phyloP scores from a whole-genome alignment of 225 moss, liverwort and hornwort species.

The Sphagnum tenellum region DNA sequence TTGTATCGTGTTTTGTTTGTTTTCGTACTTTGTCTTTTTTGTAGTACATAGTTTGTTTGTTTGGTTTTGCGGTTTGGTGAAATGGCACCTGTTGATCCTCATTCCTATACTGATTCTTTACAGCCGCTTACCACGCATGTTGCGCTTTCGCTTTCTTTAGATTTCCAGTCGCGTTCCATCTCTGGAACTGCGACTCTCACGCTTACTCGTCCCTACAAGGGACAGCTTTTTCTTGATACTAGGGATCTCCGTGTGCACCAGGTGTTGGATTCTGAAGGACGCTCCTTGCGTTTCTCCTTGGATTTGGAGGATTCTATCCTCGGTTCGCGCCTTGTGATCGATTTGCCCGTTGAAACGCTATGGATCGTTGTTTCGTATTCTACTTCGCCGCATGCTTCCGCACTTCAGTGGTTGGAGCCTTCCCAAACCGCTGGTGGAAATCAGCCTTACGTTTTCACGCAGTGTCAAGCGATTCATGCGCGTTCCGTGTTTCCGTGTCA shows the following conservation, averaged over 20 bases:
- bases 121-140: conserved; percentile 46
- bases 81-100: conserved; percentile 45
- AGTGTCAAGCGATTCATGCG: conserved; percentile 48
- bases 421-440: conserved; percentile 37
- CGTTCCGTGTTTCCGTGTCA: conserved; percentile 52
- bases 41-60: too few species aligned
- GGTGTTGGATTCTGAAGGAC: conserved; percentile 9
- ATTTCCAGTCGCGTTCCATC: conserved; percentile 25
- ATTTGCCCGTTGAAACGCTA: conserved; percentile 14
- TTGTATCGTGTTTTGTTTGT: too few species aligned
- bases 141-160: conserved; percentile 17
- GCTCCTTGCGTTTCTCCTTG: conserved; percentile 12
- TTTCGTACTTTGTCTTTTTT: too few species aligned
- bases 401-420: conserved; percentile 51
- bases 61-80: too few species aligned
- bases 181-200: conserved; percentile 25
- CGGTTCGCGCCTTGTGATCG: conserved; percentile 26
- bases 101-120: conserved; percentile 38
- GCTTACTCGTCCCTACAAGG: conserved; percentile 20
- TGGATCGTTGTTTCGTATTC: conserved; percentile 18
- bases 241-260: conserved; percentile 25
- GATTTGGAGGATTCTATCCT: conserved; percentile 24
- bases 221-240: conserved; percentile 41
- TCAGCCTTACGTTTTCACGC: conserved; percentile 42
- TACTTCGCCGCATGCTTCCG: conserved; percentile 30